Conservation (phyloP, 139 green algal species). For the Gonium pectorale region DNA sequence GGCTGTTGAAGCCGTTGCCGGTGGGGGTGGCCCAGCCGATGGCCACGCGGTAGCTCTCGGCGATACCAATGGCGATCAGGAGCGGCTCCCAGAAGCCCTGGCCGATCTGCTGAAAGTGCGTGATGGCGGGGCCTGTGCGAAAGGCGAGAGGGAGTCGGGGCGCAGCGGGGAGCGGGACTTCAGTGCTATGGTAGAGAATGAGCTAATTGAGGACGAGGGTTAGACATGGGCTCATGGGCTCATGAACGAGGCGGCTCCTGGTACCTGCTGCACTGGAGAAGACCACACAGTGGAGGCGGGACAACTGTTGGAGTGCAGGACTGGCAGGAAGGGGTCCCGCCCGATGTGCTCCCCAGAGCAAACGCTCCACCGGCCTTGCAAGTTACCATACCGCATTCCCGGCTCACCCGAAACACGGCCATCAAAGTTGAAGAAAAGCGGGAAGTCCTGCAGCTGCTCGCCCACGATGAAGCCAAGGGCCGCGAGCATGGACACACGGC, state of each 20-base stretch:
- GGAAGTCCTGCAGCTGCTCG: conserved; percentile 75
- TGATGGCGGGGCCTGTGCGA: conserved; percentile 75
- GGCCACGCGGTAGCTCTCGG: conserved; percentile 70
- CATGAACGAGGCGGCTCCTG: neutral
- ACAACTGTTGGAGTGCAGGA: too few species aligned
- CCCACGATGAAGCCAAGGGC: conserved; percentile 78
- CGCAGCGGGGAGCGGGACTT: too few species aligned
- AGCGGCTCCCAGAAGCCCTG: conserved; percentile 75
- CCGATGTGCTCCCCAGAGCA: too few species aligned
- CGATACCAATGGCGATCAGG: conserved; percentile 71
- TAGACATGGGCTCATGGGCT: neutral
- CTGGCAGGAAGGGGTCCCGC: too few species aligned
- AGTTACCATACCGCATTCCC: too few species aligned
- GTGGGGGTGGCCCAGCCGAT: conserved; percentile 74
- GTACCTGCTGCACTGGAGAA: neutral
- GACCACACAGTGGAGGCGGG: too few species aligned
- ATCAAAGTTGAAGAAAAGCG: conserved; percentile 70
- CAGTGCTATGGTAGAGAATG: neutral
- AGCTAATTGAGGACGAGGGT: neutral
- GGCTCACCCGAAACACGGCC: conserved; percentile 52
- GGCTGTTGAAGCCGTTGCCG: conserved; percentile 61
- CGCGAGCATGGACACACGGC: conserved; percentile 82
- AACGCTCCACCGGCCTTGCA: too few species aligned
- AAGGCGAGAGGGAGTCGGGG: neutral
- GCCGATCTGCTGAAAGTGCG: conserved; percentile 86